Conservation (phyloP, 345 rosid species). For the Hibiscus trionum region DNA sequence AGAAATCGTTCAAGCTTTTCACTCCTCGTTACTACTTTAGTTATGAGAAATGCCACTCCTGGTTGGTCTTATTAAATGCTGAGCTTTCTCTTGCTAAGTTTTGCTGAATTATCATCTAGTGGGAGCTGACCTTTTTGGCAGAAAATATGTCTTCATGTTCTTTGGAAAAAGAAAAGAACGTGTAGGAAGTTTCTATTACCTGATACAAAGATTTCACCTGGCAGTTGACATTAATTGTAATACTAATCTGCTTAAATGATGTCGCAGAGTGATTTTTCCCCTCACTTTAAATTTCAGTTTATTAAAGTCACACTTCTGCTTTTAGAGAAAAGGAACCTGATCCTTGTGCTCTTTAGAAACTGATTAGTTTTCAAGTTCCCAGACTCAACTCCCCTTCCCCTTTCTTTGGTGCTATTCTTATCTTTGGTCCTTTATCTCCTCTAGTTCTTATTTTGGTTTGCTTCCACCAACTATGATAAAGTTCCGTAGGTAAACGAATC, state of each 20-base stretch:
- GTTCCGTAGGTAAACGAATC: neutral
- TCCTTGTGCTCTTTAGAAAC: neutral
- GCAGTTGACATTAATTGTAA: neutral
- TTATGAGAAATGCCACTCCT: neutral
- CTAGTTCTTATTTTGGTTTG: neutral
- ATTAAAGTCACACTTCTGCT: neutral
- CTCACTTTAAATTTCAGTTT: neutral
- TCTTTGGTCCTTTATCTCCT: neutral
- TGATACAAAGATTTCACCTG: neutral
- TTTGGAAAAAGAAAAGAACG: neutral
- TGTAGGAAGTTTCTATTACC: neutral
- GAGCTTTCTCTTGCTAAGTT: neutral
- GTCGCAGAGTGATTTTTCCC: neutral
- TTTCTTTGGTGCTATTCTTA: neutral
- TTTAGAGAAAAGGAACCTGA: neutral
- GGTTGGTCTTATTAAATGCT: neutral
- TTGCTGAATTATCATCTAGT: neutral
- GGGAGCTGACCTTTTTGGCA: neutral
- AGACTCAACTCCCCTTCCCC: neutral
- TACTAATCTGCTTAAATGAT: neutral
- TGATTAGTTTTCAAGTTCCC: neutral
- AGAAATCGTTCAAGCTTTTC: neutral
- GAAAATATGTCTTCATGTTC: neutral
- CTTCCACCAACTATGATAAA: neutral
- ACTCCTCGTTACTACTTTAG: neutral